Evolutionary conservation across 441 rosid genomes (phyloP).

Genomic region (Erodium trifolium): DNA sequence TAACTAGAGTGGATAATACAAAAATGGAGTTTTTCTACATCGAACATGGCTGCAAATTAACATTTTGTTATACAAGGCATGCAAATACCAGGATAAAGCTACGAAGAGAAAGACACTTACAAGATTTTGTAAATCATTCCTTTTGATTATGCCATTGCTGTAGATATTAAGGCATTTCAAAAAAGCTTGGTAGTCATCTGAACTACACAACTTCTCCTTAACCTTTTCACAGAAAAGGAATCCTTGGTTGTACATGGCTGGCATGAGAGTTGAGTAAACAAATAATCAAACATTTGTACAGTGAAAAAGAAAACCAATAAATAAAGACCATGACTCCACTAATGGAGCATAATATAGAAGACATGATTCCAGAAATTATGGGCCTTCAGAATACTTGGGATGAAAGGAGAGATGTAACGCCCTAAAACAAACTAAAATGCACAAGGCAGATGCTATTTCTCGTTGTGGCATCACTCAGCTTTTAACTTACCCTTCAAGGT

Average conservation of each 20-base stretch:
- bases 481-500: slow-evolving; percentile 50
- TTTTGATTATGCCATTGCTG: slow-evolving; percentile 71
- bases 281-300: slow-evolving; percentile 20
- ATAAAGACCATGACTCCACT: slow-evolving; percentile 29
- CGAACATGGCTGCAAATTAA: too few relatives aligned
- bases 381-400: background rate
- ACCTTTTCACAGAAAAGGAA: slow-evolving; percentile 75
- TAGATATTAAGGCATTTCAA: slow-evolving; percentile 81
- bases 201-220: slow-evolving; percentile 56
- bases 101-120: slow-evolving; percentile 38
- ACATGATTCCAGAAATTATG: background rate
- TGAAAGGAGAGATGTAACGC: background rate
- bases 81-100: slow-evolving; percentile 20
- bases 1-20: too few relatives aligned
- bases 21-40: too few relatives aligned
- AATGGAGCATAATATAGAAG: background rate
- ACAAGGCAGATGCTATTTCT: background rate
- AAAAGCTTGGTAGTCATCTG: slow-evolving; percentile 80
- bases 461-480: too few relatives aligned
- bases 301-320: background rate
- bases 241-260: slow-evolving; percentile 69
- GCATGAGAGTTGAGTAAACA: slow-evolving; percentile 20
- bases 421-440: background rate
- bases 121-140: slow-evolving; percentile 69
- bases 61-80: background rate